Evolutionary conservation across 108 stramenopile genomes (phyloP).

Genomic region (Epithemia pelagica): DNA sequence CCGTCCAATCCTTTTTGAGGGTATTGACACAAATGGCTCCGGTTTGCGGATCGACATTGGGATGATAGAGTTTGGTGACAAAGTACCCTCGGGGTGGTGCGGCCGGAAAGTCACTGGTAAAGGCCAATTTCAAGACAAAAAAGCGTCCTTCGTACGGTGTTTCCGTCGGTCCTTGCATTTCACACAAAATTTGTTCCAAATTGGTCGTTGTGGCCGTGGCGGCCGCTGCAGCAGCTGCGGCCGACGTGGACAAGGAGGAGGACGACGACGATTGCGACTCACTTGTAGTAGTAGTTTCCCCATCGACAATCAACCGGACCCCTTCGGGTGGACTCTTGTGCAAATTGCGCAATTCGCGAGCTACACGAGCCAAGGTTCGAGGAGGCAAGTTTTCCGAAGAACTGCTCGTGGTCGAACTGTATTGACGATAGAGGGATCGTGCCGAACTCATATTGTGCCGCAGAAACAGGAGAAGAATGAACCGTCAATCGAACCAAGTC

Average conservation of each 20-base stretch:
- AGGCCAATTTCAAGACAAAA: conserved; percentile 92
- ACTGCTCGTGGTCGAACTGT: conserved; percentile 24
- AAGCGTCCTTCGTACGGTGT: conserved; percentile 92
- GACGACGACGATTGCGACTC: conserved; percentile 1
- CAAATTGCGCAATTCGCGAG: conserved; percentile 82
- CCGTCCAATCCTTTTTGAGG: conserved; percentile 94
- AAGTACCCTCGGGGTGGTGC: conserved; percentile 97
- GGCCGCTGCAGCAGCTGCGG: not conserved
- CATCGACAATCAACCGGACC: conserved; percentile 64
- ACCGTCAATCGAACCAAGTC: too few relatives aligned
- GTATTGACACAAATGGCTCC: conserved; percentile 99
- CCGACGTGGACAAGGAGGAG: not conserved
- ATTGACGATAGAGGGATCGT: conserved; percentile 31
- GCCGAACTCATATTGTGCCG: too few relatives aligned
- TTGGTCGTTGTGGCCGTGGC: not conserved
- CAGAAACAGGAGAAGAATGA: too few relatives aligned
- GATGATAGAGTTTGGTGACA: conserved; percentile 97
- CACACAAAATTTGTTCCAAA: conserved; percentile 49
- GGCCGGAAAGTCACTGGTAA: conserved; percentile 80
- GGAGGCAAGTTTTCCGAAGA: conserved; percentile 82
- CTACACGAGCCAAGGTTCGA: conserved; percentile 75
- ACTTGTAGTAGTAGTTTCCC: conserved; percentile 28
- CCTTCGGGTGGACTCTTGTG: conserved; percentile 84
- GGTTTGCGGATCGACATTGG: conserved; percentile 90
- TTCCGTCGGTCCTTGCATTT: conserved; percentile 88